Conservation (phyloP, 305 asterid genomes). For the Rubia peregrina region DNA sequence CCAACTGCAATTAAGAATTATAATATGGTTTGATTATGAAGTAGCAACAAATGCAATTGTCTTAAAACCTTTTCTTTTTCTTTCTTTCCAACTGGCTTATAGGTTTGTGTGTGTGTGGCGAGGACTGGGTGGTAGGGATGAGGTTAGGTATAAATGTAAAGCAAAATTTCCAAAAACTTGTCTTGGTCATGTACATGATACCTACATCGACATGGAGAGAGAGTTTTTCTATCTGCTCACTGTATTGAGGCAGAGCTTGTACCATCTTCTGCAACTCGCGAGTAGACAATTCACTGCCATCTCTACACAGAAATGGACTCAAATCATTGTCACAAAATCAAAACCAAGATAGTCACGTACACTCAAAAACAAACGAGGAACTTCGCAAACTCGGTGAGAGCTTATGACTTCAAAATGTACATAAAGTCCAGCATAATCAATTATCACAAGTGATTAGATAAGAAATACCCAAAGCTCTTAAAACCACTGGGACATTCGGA, state of each 20-base stretch:
- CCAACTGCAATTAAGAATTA: background rate
- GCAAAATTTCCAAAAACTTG: background rate
- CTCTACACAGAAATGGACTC: slow-evolving; percentile 38
- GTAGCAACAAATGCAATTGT: background rate
- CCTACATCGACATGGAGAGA: slow-evolving; percentile 99
- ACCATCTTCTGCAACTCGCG: slow-evolving; percentile 99
- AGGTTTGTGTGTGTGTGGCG: background rate
- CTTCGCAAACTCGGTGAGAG: background rate
- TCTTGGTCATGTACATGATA: slow-evolving; percentile 26
- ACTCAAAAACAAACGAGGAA: background rate
- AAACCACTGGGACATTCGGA: slow-evolving; percentile 3
- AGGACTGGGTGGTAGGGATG: background rate
- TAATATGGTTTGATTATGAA: background rate
- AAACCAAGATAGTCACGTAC: background rate
- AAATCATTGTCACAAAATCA: background rate
- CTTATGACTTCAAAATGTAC: background rate
- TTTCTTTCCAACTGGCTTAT: background rate
- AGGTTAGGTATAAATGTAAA: background rate
- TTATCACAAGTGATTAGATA: background rate
- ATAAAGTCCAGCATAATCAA: background rate
- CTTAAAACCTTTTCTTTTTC: background rate
- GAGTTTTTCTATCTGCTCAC: slow-evolving; percentile 98
- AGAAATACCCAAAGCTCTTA: background rate
- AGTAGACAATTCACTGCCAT: slow-evolving; percentile 76
- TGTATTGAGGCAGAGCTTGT: slow-evolving; percentile 98